Evolutionary conservation across 345 rosid genomes (phyloP).

Genomic region (Odontarrhena argentea): DNA sequence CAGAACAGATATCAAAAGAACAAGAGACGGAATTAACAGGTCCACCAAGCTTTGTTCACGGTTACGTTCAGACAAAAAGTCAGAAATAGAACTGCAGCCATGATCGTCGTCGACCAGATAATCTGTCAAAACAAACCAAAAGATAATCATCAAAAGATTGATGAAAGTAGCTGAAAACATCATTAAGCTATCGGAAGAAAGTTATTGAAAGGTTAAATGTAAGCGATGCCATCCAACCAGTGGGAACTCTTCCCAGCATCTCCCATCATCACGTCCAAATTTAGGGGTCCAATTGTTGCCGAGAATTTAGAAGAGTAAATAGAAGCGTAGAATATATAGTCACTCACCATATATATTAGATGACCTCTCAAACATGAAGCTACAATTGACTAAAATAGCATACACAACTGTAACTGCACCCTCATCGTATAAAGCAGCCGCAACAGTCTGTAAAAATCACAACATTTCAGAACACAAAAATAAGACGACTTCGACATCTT

Average conservation of each 20-base stretch:
- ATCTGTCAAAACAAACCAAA: conserved; percentile 53
- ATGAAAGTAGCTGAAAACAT: conserved; percentile 27
- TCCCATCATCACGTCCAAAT: conserved; percentile 23
- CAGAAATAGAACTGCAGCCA: conserved; percentile 94
- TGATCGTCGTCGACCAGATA: conserved; percentile 97
- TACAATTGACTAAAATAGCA: conserved; percentile 81
- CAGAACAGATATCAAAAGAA: conserved; percentile 71
- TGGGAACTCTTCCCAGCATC: conserved; percentile 24
- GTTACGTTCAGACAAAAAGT: conserved; percentile 86
- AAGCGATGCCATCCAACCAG: conserved; percentile 11
- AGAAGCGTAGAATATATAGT: conserved; percentile 18
- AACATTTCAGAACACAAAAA: conserved; percentile 25
- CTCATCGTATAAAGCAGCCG: conserved; percentile 84
- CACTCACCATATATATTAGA: conserved; percentile 84
- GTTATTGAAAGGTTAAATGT: conserved; percentile 13
- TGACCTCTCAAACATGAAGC: conserved; percentile 94
- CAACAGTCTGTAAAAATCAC: conserved; percentile 65
- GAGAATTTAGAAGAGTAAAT: neutral
- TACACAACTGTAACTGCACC: conserved; percentile 79
- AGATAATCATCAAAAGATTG: conserved; percentile 8
- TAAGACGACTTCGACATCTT: conserved; percentile 24
- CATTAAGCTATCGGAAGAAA: conserved; percentile 16
- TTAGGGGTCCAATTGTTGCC: conserved; percentile 11
- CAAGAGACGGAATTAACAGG: conserved; percentile 79
- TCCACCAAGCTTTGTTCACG: conserved; percentile 95